Percentiles rank a stretch among this genome's conserved stretches.
Evolutionary conservation across 2,329 filamentous ascomycete species (phyloP).

Genomic region (Trichoderma sp.): DNA sequence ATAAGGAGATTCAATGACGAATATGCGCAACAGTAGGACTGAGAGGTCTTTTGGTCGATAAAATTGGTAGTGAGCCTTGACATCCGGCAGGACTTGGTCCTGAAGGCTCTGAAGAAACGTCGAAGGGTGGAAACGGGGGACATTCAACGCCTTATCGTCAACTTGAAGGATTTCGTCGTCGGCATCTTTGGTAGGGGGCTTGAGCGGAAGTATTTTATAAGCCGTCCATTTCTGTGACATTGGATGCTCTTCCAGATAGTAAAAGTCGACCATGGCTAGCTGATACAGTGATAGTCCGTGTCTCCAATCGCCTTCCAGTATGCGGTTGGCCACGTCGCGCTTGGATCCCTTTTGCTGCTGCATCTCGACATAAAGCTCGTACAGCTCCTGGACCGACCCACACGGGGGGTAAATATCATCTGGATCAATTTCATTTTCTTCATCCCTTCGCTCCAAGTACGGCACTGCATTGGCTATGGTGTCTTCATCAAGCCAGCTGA

Average conservation of each 20-base stretch:
- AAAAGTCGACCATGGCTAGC: slow-evolving; percentile 66
- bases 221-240: slow-evolving; percentile 63
- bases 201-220: slow-evolving; percentile 56
- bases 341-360: slow-evolving; percentile 59
- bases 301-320: slow-evolving; percentile 67
- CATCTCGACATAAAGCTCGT: slow-evolving; percentile 61
- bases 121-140: slow-evolving; percentile 75
- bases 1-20: slow-evolving; percentile 79
- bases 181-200: slow-evolving; percentile 36
- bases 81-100: slow-evolving; percentile 68
- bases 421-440: slow-evolving; percentile 48
- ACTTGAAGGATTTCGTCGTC: slow-evolving; percentile 42
- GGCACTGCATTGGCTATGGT: slow-evolving; percentile 55
- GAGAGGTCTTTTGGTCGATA: slow-evolving; percentile 68
- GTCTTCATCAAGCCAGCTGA: slow-evolving; percentile 73
- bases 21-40: slow-evolving; percentile 72
- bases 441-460: slow-evolving; percentile 31
- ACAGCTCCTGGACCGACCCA: slow-evolving; percentile 63
- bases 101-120: slow-evolving; percentile 78
- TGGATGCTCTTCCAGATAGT: slow-evolving; percentile 65
- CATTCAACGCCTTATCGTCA: slow-evolving; percentile 46
- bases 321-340: slow-evolving; percentile 61
- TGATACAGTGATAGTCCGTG: slow-evolving; percentile 64
- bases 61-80: slow-evolving; percentile 82
- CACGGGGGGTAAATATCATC: slow-evolving; percentile 69